Evolutionary conservation across 116 monocot genomes (phyloP).

Genomic region (Zostera marina): DNA sequence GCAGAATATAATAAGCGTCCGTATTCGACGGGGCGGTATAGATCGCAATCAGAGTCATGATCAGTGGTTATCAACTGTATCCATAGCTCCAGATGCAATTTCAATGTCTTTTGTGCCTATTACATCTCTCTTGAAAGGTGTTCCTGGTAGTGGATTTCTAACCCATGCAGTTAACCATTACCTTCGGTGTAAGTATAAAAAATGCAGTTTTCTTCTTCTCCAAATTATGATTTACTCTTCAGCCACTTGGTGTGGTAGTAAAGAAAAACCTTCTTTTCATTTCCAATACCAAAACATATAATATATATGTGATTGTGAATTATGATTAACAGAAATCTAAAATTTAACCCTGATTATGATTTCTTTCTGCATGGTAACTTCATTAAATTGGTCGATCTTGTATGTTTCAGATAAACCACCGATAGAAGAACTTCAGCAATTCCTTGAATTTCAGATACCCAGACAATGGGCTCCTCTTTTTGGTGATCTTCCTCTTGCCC

Average conservation of each 20-base stretch:
- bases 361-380: too few relatives aligned
- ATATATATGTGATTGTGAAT: too few relatives aligned
- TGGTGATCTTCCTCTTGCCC: slow-evolving; percentile 51
- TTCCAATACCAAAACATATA: too few relatives aligned
- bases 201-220: not conserved
- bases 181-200: slow-evolving; percentile 53
- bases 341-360: too few relatives aligned
- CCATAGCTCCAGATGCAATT: slow-evolving; percentile 43
- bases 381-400: too few relatives aligned
- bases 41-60: slow-evolving; percentile 35
- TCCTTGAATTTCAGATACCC: slow-evolving; percentile 63
- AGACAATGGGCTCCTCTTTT: slow-evolving; percentile 66
- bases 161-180: slow-evolving; percentile 72
- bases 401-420: slow-evolving; percentile 51
- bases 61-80: slow-evolving; percentile 51
- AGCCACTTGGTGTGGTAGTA: too few relatives aligned
- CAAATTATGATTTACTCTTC: too few relatives aligned
- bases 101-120: slow-evolving; percentile 80
- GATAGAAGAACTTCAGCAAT: slow-evolving; percentile 55
- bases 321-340: too few relatives aligned
- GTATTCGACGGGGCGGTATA: slow-evolving; percentile 49
- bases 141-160: slow-evolving; percentile 51
- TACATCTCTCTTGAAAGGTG: slow-evolving; percentile 43
- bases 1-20: slow-evolving; percentile 40
- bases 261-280: too few relatives aligned